Percentiles rank a stretch among this genome's conserved stretches.
These are phyloP conservation scores for Combretum micranthum DNA, from an alignment of 345 rosid species.

Conservation along the genomic window DNA sequence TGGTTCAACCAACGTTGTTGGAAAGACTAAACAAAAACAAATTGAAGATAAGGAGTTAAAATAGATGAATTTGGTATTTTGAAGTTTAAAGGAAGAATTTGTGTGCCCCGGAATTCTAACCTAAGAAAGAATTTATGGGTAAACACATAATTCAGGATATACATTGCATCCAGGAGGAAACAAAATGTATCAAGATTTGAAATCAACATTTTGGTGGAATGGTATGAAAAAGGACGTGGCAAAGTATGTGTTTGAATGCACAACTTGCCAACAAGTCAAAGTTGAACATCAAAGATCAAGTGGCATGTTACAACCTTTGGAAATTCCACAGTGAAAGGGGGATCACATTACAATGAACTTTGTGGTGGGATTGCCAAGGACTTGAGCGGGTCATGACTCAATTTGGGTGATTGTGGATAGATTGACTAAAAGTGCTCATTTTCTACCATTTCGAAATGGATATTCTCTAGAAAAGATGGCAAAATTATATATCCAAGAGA, in stretches of 20 bases:
- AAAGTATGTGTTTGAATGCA: neutral
- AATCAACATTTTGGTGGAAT: too few relatives aligned
- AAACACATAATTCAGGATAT: too few relatives aligned
- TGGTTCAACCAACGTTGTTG: too few relatives aligned
- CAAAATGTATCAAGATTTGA: too few relatives aligned
- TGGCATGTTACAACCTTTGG: neutral
- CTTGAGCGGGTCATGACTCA: neutral
- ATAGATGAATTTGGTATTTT: too few relatives aligned
- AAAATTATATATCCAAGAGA: neutral
- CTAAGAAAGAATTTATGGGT: too few relatives aligned
- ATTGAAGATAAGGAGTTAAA: too few relatives aligned
- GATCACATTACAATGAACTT: constrained; percentile 2
- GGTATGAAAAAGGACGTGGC: too few relatives aligned
- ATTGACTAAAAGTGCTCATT: neutral
- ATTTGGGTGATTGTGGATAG: neutral
- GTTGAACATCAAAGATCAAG: neutral
- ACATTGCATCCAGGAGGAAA: too few relatives aligned
- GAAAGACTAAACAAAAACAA: too few relatives aligned
- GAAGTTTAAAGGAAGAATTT: too few relatives aligned
- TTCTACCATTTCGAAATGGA: neutral
- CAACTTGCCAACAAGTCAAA: neutral
- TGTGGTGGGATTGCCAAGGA: neutral
- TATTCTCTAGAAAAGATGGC: neutral
- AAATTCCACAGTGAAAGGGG: neutral
- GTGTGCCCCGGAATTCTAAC: too few relatives aligned